phyloP scores from a whole-genome alignment of 164 flowering plant genomes.

The Echeveria elegans region DNA sequence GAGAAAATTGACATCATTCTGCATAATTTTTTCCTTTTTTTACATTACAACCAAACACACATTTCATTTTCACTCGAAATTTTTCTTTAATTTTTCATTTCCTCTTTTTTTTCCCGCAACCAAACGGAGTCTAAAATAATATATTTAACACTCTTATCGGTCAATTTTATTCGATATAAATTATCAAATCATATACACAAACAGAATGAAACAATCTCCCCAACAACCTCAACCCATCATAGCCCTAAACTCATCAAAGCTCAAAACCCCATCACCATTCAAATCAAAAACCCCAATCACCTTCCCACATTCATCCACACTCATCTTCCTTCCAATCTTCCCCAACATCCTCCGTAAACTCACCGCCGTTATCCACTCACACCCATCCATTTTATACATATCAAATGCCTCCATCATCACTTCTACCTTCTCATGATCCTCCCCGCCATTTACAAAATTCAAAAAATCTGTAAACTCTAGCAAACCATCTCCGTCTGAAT shows the following conservation, averaged over 20 bases:
- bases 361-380: conserved; percentile 29
- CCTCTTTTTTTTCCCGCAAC: too few relatives aligned
- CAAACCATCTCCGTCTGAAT: background rate
- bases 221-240: conserved; percentile 32
- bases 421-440: conserved; percentile 24
- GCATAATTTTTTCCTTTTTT: too few relatives aligned
- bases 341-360: conserved; percentile 36
- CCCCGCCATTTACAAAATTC: conserved; percentile 9
- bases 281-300: conserved; percentile 44
- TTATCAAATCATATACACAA: background rate
- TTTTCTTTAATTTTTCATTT: too few relatives aligned
- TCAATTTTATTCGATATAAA: too few relatives aligned
- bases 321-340: conserved; percentile 21
- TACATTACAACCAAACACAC: too few relatives aligned
- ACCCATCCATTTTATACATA: conserved; percentile 34
- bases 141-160: too few relatives aligned
- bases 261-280: conserved; percentile 48
- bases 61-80: too few relatives aligned
- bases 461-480: background rate
- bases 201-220: background rate
- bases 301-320: conserved; percentile 18
- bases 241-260: conserved; percentile 39
- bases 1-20: too few relatives aligned
- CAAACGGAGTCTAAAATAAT: too few relatives aligned
- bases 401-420: conserved; percentile 35